Percentiles rank a stretch among this genome's conserved stretches.
Conservation (phyloP, 768 basidiomycete genomes). For the Mycena amicta region DNA sequence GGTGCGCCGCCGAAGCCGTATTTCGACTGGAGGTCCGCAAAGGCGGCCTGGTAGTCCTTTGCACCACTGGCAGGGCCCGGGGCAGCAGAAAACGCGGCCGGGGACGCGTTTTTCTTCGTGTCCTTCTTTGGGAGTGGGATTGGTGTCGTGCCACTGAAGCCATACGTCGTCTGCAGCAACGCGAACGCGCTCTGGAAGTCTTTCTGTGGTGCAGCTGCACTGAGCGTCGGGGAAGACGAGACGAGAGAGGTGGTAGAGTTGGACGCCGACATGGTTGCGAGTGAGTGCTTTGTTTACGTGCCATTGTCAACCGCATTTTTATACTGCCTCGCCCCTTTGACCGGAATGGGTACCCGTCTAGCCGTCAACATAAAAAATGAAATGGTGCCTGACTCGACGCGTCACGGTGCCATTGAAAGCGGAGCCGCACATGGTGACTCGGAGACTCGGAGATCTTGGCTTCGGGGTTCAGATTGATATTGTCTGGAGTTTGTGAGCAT, state of each 20-base stretch:
- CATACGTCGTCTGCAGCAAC: neutral
- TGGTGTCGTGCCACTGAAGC: neutral
- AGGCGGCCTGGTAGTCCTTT: neutral
- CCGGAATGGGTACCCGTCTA: neutral
- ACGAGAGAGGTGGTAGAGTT: conserved; percentile 9
- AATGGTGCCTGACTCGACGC: too few species aligned
- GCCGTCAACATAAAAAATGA: too few species aligned
- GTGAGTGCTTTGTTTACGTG: neutral
- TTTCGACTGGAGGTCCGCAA: conserved; percentile 1
- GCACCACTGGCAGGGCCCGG: neutral
- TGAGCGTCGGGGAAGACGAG: conserved; percentile 9
- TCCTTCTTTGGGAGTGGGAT: neutral
- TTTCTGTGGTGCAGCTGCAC: neutral
- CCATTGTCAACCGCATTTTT: neutral
- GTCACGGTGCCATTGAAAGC: too few species aligned
- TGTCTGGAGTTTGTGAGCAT: too few species aligned
- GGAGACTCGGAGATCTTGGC: too few species aligned
- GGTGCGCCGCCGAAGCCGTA: neutral
- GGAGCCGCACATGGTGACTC: too few species aligned
- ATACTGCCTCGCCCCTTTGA: neutral
- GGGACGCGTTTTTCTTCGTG: neutral
- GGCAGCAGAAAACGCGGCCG: neutral
- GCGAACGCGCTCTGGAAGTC: neutral
- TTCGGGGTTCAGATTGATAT: too few species aligned
- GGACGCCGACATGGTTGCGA: neutral